These are phyloP conservation scores for Purshia tridentata DNA, from an alignment of 306 rosid species.

Conservation along the genomic window DNA sequence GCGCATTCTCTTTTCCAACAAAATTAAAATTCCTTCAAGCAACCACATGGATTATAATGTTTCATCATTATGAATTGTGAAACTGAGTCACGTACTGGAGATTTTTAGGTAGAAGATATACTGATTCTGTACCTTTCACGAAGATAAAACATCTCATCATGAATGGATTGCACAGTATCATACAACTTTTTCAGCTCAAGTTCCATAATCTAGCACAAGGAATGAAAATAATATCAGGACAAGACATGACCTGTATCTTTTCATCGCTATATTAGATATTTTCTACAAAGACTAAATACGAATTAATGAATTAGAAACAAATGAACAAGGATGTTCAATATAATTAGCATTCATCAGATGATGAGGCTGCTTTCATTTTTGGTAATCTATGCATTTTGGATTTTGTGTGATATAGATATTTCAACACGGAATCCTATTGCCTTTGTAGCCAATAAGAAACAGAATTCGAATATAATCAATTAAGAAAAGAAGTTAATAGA, in stretches of 20 bases:
- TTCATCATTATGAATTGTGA: neutral
- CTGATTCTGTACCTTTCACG: slow-evolving; percentile 70
- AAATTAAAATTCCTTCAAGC: neutral
- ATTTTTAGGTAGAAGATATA: slow-evolving; percentile 10
- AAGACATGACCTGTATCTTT: neutral
- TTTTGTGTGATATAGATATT: neutral
- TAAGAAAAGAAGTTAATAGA: no score
- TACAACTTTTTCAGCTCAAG: slow-evolving; percentile 73
- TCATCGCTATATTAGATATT: neutral
- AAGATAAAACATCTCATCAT: slow-evolving; percentile 94
- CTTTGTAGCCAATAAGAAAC: neutral
- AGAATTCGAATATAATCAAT: no score
- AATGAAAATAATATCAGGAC: neutral
- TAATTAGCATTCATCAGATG: neutral
- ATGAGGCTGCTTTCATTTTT: neutral
- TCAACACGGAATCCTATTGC: neutral
- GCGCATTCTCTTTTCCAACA: neutral
- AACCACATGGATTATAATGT: neutral
- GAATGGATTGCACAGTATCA: slow-evolving; percentile 65
- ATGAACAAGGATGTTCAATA: neutral
- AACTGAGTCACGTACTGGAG: neutral
- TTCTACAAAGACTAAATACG: neutral
- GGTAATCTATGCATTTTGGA: neutral
- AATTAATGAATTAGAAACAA: neutral
- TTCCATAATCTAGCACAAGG: slow-evolving; percentile 70